phyloP scores from a whole-genome alignment of 768 basidiomycete species.

The Leccinum arenicola region DNA sequence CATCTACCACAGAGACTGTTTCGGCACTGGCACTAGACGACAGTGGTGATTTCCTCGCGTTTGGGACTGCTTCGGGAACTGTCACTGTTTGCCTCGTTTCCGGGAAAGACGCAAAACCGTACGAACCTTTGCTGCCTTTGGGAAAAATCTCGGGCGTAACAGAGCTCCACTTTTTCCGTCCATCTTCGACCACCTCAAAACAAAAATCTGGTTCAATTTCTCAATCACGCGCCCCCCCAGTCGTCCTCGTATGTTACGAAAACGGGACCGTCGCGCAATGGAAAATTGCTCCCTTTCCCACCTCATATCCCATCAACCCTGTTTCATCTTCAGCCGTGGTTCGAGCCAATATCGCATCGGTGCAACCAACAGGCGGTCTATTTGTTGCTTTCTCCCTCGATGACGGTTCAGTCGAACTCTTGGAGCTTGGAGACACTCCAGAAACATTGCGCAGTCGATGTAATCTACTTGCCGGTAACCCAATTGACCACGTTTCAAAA shows the following conservation, averaged over 20 bases:
- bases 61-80: constrained; percentile 66
- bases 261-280: constrained; percentile 59
- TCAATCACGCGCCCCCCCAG: constrained; percentile 11
- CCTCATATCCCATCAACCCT: constrained; percentile 40
- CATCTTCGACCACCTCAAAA: constrained; percentile 7
- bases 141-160: constrained; percentile 49
- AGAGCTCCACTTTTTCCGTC: constrained; percentile 46
- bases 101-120: constrained; percentile 34
- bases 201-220: constrained; percentile 19
- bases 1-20: constrained; percentile 46
- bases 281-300: constrained; percentile 27
- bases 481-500: constrained; percentile 49
- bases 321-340: constrained; percentile 42
- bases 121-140: constrained; percentile 41
- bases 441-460: constrained; percentile 43
- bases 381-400: constrained; percentile 59
- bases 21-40: constrained; percentile 65
- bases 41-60: constrained; percentile 59
- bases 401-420: constrained; percentile 65
- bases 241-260: constrained; percentile 53
- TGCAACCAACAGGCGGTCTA: constrained; percentile 44
- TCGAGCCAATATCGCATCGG: constrained; percentile 47
- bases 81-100: constrained; percentile 63
- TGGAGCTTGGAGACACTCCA: constrained; percentile 48
- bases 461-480: constrained; percentile 56